Evolutionary conservation across 257 asterid genomes (phyloP), one percentile per base, ranked within the genome.

Genomic region (Leonotis leonurus): DNA sequence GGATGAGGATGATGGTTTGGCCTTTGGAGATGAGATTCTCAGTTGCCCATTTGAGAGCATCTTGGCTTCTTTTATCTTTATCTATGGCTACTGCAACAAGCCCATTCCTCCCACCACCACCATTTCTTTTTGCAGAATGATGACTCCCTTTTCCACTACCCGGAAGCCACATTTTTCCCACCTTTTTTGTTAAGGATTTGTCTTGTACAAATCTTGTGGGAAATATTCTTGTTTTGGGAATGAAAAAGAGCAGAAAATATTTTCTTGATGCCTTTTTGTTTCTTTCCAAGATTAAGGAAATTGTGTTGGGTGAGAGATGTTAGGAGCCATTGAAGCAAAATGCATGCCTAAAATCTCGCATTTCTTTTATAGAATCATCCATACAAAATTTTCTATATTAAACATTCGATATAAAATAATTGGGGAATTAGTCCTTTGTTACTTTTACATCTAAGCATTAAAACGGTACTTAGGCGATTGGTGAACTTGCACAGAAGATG

Each of bases 1-100:
- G 99, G 58, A 93, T 81, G 83, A 93, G 96, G 26, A 93, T 39
- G 46, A 89, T 62, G 45, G 96, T 78, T 73, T 89, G 94, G 72
- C 99, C 96, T 67, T 62, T 85, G 13, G 62, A 22, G 59, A 89
- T 71, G 73, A 89, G 83, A 77, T 89, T 74, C 7, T 81, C 99
- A 29, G 67, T 80, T 2, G 91, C 79, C 99, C 99, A 93, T 77
- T 70, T 77, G 32, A 93, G 70, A 11, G 97, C 99, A 67, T 79
- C 44, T 60, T 93, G 99, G 81, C 99, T 93, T 13, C 81, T 79
- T 79, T 82, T 93, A 55, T 89, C 95, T 66, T 74, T 93, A 55
- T 87, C 97, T 3, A 93, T 78, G 52, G 97, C 97, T 12, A 93
- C 82, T n/a, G 97, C 97, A 49, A 87, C 81, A 5, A 89, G 75